phyloP scores from a whole-genome alignment of 495 filamentous ascomycete genomes.

The Aspergillus avenaceus region DNA sequence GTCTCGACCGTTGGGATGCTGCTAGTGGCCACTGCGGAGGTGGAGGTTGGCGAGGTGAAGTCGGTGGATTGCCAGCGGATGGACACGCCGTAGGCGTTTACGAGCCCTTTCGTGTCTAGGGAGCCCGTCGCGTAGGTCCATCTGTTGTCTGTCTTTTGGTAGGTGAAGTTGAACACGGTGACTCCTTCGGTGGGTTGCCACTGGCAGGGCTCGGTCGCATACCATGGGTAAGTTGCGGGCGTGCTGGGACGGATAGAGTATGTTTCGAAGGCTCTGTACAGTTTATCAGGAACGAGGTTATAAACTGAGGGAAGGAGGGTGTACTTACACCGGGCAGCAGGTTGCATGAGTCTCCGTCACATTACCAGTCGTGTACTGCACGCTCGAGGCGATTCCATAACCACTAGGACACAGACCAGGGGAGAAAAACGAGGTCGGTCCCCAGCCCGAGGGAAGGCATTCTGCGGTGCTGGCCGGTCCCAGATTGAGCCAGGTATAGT shows the following conservation, averaged over 20 bases:
- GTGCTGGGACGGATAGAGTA: too few relatives aligned
- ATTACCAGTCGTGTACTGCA: neutral
- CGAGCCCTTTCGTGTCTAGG: neutral
- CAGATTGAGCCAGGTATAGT: neutral
- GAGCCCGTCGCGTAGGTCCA: neutral
- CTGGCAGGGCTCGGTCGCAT: neutral
- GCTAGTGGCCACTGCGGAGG: neutral
- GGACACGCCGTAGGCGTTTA: conserved; percentile 1
- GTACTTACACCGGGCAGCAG: neutral
- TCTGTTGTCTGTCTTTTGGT: conserved; percentile 1
- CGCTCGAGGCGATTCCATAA: neutral
- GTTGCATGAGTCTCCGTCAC: neutral
- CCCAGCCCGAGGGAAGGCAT: neutral
- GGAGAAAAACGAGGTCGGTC: neutral
- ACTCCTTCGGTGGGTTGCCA: neutral
- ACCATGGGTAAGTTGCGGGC: too few relatives aligned
- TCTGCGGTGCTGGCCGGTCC: neutral
- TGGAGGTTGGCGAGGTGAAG: neutral
- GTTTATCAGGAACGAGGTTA: neutral
- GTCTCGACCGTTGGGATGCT: too few relatives aligned
- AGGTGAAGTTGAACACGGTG: neutral
- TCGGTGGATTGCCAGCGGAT: conserved; percentile 1
- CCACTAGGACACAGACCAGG: neutral
- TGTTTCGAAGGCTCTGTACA: neutral
- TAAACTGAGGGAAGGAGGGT: neutral